Base-by-base conservation (phyloP, 2,329 filamentous ascomycete genomes). In the Exophiala phaeomuriformis region DNA sequence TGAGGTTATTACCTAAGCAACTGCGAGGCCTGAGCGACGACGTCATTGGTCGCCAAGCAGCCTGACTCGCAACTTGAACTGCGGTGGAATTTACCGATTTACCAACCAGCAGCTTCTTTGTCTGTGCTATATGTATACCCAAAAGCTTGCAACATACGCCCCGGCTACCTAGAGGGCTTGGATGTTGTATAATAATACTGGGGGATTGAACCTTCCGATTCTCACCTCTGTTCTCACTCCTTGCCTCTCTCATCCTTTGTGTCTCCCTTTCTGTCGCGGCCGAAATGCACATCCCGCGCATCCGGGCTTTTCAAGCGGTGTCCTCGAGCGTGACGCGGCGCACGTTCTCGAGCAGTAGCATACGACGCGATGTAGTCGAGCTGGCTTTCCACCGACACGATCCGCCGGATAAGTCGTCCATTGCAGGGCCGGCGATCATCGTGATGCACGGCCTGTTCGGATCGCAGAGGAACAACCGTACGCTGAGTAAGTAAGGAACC, bases 361-460 rank as follows among this genome's bases (percentile, higher is more conserved):
- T 42, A 28, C 51, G 51, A 33, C 32, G 46, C 41, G 51, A 56
- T 36, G 31, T 49, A 29, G 52, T 63, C 47, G 57, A 61, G 19
- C 60, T 63, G 6, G 61, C 61, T 10, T 61, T 61, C 54, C 55
- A 53, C 44, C 55, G 56, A 43, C 57, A 63, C 47, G 59, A 62
- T 41, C 52, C 61, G 30, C 60, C 60, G 19, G 51, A 53, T 29
- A 40, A 48, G 5, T 40, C 52, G 19, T 41, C 19, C 37, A 52
- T 27, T 49, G 51, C 51, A 31, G 67, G 71, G 52, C 72, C 75
- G 49, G 87, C 90, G 1, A 88, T 97, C 59, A 72, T 97, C 57
- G 86, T 97, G 61, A 81, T 97, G 65, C 91, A 97, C 68, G 91
- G 93, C 1, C 77, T 97, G 7, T 96, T 97, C 66, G 91, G 91